phyloP scores from a whole-genome alignment of 139 green algal species.

The Penium margaritaceum region DNA sequence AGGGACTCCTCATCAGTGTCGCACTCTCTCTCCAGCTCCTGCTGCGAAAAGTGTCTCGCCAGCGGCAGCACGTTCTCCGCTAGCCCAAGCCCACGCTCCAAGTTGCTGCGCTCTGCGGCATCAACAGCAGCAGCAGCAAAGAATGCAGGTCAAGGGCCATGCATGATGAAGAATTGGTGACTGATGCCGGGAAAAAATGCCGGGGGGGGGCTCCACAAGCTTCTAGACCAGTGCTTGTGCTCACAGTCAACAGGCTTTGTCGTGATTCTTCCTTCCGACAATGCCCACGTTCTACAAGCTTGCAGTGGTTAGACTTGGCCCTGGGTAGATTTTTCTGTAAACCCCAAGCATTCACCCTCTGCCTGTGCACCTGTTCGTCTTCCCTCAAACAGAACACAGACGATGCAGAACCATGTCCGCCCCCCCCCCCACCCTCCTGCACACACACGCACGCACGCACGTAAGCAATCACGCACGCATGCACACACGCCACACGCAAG shows the following conservation, averaged over 20 bases:
- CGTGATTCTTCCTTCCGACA: too few species aligned
- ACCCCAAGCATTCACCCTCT: too few species aligned
- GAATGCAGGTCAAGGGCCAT: not conserved
- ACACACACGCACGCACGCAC: too few species aligned
- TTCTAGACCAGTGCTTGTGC: not conserved
- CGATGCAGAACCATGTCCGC: too few species aligned
- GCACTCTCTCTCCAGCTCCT: not conserved
- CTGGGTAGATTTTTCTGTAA: too few species aligned
- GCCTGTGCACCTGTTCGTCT: too few species aligned
- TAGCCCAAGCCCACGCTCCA: slow-evolving; percentile 16
- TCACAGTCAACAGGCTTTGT: not conserved
- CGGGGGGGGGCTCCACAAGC: not conserved
- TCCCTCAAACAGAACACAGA: too few species aligned
- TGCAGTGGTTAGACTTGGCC: too few species aligned
- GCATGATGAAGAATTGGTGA: not conserved
- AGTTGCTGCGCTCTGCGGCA: slow-evolving; percentile 21
- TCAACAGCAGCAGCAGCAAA: not conserved
- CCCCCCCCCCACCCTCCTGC: too few species aligned
- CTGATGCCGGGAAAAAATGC: not conserved
- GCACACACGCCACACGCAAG: not conserved
- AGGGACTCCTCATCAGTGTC: too few species aligned
- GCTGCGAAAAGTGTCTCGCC: slow-evolving; percentile 17
- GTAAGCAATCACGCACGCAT: too few species aligned
- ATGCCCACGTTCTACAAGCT: too few species aligned
- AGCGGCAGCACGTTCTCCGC: slow-evolving; percentile 30